Conservation (phyloP, 2,329 filamentous ascomycete genomes). For the Fulvia fulva region DNA sequence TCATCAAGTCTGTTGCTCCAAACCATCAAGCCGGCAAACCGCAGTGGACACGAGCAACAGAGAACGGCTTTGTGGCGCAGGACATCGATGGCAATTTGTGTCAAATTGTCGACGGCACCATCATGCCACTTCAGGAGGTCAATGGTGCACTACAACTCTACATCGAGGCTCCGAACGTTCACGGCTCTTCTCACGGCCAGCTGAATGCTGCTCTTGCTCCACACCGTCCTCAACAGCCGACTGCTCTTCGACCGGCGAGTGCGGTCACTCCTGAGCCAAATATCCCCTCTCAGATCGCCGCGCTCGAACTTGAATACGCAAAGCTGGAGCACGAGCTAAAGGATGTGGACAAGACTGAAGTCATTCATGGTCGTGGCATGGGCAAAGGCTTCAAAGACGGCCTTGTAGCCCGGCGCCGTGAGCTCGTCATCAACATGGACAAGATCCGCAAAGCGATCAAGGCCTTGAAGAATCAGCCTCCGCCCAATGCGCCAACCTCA, state of each 20-base stretch:
- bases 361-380: slow-evolving; percentile 34
- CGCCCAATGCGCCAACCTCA: slow-evolving; percentile 23
- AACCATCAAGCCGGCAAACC: slow-evolving; percentile 31
- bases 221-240: background rate
- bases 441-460: slow-evolving; percentile 35
- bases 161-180: slow-evolving; percentile 37
- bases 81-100: slow-evolving; percentile 34
- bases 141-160: slow-evolving; percentile 34
- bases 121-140: slow-evolving; percentile 32
- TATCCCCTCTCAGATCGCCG: slow-evolving; percentile 30
- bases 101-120: slow-evolving; percentile 36
- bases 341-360: slow-evolving; percentile 37
- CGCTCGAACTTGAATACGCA: slow-evolving; percentile 35
- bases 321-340: slow-evolving; percentile 35
- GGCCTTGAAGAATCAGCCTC: slow-evolving; percentile 27
- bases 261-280: slow-evolving; percentile 22
- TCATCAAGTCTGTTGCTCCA: slow-evolving; percentile 35
- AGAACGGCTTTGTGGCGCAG: slow-evolving; percentile 37
- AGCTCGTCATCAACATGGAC: slow-evolving; percentile 33
- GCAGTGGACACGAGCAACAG: slow-evolving; percentile 31
- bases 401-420: slow-evolving; percentile 32
- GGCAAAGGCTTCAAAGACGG: slow-evolving; percentile 28
- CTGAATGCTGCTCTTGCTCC: slow-evolving; percentile 4
- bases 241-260: background rate
- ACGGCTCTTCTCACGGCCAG: slow-evolving; percentile 12